Percentiles rank a stretch among this genome's conserved stretches.
These are phyloP conservation scores for Monilinia aucupariae DNA, from an alignment of 2,329 filamentous ascomycete species.

Conservation along the genomic window DNA sequence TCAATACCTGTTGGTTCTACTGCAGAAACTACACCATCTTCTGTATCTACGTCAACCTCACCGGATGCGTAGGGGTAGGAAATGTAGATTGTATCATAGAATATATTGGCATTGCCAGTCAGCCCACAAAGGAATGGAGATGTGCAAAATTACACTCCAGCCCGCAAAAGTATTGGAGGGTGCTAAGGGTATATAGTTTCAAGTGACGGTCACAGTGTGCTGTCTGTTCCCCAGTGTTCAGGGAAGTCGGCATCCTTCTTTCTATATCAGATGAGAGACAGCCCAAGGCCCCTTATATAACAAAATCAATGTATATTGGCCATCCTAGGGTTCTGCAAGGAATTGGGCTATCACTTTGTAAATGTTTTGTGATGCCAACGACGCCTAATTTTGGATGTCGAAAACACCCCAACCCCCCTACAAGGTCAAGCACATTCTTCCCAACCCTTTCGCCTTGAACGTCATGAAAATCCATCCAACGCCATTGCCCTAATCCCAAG, in stretches of 20 bases:
- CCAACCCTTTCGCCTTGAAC: neutral
- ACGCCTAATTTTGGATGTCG: neutral
- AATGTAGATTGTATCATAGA: constrained; percentile 17
- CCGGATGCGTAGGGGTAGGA: constrained; percentile 26
- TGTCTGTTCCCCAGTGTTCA: neutral
- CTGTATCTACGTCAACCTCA: constrained; percentile 28
- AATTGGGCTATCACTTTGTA: neutral
- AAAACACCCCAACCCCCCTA: neutral
- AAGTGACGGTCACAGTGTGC: neutral
- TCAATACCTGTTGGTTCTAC: constrained; percentile 23
- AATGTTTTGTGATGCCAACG: neutral
- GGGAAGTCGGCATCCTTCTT: neutral
- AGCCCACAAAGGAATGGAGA: neutral
- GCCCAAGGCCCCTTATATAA: neutral
- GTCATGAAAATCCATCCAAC: neutral
- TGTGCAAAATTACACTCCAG: constrained; percentile 1
- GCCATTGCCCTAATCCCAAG: neutral
- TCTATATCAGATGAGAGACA: neutral
- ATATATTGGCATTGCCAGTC: neutral
- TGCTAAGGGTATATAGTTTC: neutral
- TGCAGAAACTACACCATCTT: constrained; percentile 20
- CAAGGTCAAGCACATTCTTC: neutral
- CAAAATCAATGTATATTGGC: neutral
- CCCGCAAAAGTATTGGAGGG: neutral
- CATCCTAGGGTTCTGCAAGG: neutral